Evolutionary conservation across 169 alveolate species (phyloP), one percentile per base, ranked within the genome.

Genomic region (Plasmodium billcollinsi): DNA sequence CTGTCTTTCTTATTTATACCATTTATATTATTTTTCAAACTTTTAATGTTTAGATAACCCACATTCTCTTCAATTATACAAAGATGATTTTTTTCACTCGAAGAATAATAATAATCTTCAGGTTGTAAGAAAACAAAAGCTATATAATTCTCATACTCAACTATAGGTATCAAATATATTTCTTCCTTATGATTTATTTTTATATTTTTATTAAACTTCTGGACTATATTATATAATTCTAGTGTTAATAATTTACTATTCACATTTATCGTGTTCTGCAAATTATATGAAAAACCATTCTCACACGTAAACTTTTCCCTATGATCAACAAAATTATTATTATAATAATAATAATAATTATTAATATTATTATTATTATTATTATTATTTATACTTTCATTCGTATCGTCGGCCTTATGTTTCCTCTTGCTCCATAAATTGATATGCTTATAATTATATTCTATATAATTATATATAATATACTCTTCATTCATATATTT

Each of bases 71-170:
- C 43, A 0, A 33, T 4, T 33, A 33, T 33, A 33, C 43, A 33
- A 49, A 65, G 67, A 43, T 63, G 52, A 3, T 39, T 39, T 15
- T 58, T 24, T 24, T 67, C 66, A 49, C 29, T 49, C 6, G 74
- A 63, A 12, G 91, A 83, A 62, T 83, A 70, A 72, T 54, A 67
- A 83, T 69, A 83, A 56, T 69, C 73, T 18, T 18, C 52, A 29
- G 91, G 85, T 56, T 63, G 80, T 62, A 83, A 70, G 59, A 83
- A 83, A 14, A 83, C 9, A 62, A 67, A 83, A 45, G 85, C 91
- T 50, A 83, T 63, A 43, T 83, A 83, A 73, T 83, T 83, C 18
- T 83, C 91, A 69, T 58, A 70, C 24, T 83, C 91, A 21, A 83
- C 8, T 15, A 83, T 14, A n/a, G 91, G 54, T 56, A 83, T 70